phyloP scores from a whole-genome alignment of 257 asterid genomes.

The Euphrasia confusa region DNA sequence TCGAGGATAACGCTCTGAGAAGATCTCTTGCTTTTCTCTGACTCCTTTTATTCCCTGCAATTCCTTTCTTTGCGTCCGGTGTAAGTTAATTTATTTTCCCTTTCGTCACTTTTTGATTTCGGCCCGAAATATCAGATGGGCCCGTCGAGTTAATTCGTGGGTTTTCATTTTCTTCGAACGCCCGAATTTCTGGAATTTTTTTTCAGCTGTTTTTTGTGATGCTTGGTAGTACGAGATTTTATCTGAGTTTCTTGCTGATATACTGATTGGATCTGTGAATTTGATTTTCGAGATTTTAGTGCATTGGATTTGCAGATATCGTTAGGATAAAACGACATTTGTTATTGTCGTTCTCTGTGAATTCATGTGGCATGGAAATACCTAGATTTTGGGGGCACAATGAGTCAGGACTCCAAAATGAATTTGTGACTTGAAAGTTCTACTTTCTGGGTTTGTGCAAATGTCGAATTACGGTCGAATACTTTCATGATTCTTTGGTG shows the following conservation, averaged over 20 bases:
- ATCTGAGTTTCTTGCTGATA: conserved; percentile 11
- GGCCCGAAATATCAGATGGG: neutral
- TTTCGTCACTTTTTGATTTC: neutral
- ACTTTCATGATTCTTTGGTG: conserved; percentile 1
- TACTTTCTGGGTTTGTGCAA: conserved; percentile 3
- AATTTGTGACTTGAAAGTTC: conserved; percentile 3
- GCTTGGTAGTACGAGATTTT: conserved; percentile 7
- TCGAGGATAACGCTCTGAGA: conserved; percentile 39
- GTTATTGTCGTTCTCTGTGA: conserved; percentile 3
- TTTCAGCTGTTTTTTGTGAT: conserved; percentile 19
- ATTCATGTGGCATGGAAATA: conserved; percentile 5
- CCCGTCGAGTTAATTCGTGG: conserved; percentile 10
- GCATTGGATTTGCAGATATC: neutral
- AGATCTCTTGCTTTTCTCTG: conserved; percentile 43
- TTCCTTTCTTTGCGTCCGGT: conserved; percentile 58
- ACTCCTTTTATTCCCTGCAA: conserved; percentile 28
- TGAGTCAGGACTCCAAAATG: neutral
- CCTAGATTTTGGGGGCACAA: neutral
- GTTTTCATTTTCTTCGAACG: conserved; percentile 19
- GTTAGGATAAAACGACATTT: neutral
- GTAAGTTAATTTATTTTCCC: conserved; percentile 41
- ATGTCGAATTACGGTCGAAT: neutral
- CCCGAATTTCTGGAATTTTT: neutral
- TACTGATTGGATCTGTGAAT: conserved; percentile 33
- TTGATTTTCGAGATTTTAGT: conserved; percentile 6